phyloP scores from a whole-genome alignment of 139 green algal species.

The Chlorella sp. region DNA sequence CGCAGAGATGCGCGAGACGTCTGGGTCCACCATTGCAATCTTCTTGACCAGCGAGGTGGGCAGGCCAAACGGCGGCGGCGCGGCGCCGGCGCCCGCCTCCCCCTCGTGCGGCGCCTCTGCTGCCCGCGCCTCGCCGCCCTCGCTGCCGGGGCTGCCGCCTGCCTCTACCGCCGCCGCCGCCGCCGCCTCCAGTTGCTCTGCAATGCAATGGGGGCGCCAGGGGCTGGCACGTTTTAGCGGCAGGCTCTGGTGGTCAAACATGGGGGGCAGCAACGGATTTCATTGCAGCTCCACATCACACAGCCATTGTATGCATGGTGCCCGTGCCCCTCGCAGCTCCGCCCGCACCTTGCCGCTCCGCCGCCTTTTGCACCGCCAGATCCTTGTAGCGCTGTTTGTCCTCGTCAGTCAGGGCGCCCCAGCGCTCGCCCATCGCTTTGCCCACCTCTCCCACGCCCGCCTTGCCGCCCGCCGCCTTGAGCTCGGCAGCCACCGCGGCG shows the following conservation, averaged over 20 bases:
- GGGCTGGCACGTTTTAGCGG: too few species aligned
- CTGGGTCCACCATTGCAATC: conserved; percentile 55
- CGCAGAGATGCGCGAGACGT: conserved; percentile 52
- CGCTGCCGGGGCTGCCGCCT: background rate
- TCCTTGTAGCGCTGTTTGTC: conserved; percentile 59
- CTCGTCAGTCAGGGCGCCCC: conserved; percentile 60
- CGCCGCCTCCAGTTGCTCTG: conserved; percentile 11
- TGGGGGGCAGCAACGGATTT: too few species aligned
- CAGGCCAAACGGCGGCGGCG: conserved; percentile 37
- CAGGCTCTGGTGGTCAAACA: too few species aligned
- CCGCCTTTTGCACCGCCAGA: conserved; percentile 13
- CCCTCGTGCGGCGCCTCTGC: conserved; percentile 7
- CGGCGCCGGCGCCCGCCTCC: background rate
- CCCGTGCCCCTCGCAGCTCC: too few species aligned
- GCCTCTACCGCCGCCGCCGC: background rate
- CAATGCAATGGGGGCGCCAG: too few species aligned
- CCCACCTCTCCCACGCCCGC: conserved; percentile 49
- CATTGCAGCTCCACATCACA: too few species aligned
- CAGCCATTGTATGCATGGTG: too few species aligned
- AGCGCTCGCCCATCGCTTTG: conserved; percentile 64
- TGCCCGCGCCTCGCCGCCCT: background rate
- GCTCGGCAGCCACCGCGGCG: conserved; percentile 35
- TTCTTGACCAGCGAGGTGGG: conserved; percentile 60
- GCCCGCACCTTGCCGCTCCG: conserved; percentile 15
- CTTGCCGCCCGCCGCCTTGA: conserved; percentile 39